Evolutionary conservation across 495 filamentous ascomycete genomes (phyloP).

Genomic region (Trichoderma parareesei): DNA sequence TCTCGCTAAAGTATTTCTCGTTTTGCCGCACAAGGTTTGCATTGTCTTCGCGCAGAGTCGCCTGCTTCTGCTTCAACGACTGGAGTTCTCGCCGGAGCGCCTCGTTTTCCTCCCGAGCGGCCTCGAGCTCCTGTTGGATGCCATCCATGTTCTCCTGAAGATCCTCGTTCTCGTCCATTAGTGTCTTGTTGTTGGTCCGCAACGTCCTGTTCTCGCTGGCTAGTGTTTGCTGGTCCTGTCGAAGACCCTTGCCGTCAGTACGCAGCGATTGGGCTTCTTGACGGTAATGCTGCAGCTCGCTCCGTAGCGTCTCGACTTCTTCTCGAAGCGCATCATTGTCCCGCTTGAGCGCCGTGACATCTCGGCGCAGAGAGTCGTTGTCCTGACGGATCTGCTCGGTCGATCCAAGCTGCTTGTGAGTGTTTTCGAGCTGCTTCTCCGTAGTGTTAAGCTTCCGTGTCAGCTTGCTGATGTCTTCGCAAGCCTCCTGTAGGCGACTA

Average conservation of each 20-base stretch:
- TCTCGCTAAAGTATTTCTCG: slow-evolving; percentile 38
- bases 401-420: slow-evolving; percentile 29
- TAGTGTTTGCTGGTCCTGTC: slow-evolving; percentile 19
- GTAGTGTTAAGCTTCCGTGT: background rate
- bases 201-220: slow-evolving; percentile 22
- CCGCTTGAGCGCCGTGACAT: slow-evolving; percentile 10
- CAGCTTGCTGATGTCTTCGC: slow-evolving; percentile 34
- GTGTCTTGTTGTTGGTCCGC: slow-evolving; percentile 19
- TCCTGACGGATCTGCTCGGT: slow-evolving; percentile 25
- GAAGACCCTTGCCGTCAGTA: slow-evolving; percentile 21
- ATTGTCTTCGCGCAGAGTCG: slow-evolving; percentile 31
- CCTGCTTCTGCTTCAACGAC: slow-evolving; percentile 29
- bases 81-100: slow-evolving; percentile 25
- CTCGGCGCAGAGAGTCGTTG: slow-evolving; percentile 21
- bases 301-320: slow-evolving; percentile 26
- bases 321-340: slow-evolving; percentile 28
- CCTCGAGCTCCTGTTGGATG: slow-evolving; percentile 27
- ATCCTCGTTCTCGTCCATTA: slow-evolving; percentile 27
- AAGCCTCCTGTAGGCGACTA: slow-evolving; percentile 33
- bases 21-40: slow-evolving; percentile 37
- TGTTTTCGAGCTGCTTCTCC: slow-evolving; percentile 30
- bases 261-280: slow-evolving; percentile 15
- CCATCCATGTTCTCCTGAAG: slow-evolving; percentile 30
- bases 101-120: slow-evolving; percentile 28
- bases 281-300: slow-evolving; percentile 18